Evolutionary conservation across 345 rosid species (phyloP).

Genomic region (Salix udensis): DNA sequence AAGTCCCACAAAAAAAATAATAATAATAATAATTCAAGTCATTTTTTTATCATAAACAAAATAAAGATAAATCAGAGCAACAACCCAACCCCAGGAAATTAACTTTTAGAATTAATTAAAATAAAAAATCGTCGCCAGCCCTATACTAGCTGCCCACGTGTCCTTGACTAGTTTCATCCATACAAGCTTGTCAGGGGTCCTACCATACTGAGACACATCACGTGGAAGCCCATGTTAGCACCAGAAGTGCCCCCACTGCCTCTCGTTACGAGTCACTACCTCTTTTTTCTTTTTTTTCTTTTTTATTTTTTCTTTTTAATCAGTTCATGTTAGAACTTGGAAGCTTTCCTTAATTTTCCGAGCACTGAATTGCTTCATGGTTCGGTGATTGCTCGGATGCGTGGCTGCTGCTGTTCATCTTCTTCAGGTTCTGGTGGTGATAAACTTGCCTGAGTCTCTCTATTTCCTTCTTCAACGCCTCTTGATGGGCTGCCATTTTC

Average conservation of each 20-base stretch:
- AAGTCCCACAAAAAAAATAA: not conserved
- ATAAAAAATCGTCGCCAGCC: not conserved
- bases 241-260: conserved; percentile 22
- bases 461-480: conserved; percentile 81
- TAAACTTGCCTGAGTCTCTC: conserved; percentile 78
- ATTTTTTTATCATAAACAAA: not conserved
- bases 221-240: conserved; percentile 31
- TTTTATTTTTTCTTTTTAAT: not conserved
- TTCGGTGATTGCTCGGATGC: not conserved
- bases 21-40: too few species aligned
- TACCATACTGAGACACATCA: conserved; percentile 29
- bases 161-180: conserved; percentile 1
- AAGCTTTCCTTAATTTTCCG: not conserved
- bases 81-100: not conserved
- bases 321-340: not conserved
- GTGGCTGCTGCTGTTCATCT: conserved; percentile 18
- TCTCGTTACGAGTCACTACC: not conserved
- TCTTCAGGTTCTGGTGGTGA: conserved; percentile 52
- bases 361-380: not conserved
- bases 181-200: conserved; percentile 12
- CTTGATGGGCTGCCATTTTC: conserved; percentile 63
- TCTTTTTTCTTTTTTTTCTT: not conserved
- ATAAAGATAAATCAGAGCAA: not conserved
- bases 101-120: not conserved
- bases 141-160: conserved; percentile 27